Evolutionary conservation across 352 stramenopile genomes (phyloP).

Genomic region (Globisporangium mamillatum): DNA sequence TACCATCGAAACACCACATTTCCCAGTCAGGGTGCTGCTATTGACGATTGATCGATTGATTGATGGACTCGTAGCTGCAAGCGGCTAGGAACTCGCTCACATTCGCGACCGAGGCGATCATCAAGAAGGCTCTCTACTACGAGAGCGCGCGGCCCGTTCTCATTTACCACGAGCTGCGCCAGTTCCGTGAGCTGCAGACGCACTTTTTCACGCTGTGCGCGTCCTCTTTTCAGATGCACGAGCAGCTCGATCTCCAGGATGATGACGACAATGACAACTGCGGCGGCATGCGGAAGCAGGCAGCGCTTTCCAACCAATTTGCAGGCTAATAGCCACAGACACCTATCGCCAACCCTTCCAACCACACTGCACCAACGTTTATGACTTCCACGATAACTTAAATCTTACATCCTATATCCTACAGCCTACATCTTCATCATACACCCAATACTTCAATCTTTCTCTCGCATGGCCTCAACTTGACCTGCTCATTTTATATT

Average conservation of each 20-base stretch:
- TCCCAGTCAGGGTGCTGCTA: not conserved
- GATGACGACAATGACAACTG: not conserved
- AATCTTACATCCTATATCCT: not conserved
- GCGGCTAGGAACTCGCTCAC: conserved; percentile 15
- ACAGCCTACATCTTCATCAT: not conserved
- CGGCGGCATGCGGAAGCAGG: not conserved
- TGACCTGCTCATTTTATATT: conserved; percentile 19
- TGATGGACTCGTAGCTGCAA: conserved; percentile 21
- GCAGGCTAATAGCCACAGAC: not conserved
- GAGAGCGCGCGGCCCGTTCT: conserved; percentile 21
- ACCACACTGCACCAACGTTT: not conserved
- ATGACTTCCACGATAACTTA: not conserved
- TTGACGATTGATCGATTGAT: not conserved
- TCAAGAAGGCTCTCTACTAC: conserved; percentile 28
- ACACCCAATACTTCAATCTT: not conserved
- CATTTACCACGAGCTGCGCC: conserved; percentile 25
- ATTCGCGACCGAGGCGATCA: conserved; percentile 16
- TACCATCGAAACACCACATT: not conserved
- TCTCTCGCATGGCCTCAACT: not conserved
- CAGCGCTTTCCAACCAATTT: conserved; percentile 1
- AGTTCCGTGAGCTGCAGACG: conserved; percentile 29
- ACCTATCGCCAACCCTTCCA: not conserved
- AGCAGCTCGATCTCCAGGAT: not conserved
- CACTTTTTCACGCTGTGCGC: conserved; percentile 26
- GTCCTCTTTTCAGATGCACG: conserved; percentile 19